A percentile compares a stretch with the other conserved stretches of the same genome.
Conservation (phyloP, 371 early-diverging fungal genomes). For the Mortierella sp. region DNA sequence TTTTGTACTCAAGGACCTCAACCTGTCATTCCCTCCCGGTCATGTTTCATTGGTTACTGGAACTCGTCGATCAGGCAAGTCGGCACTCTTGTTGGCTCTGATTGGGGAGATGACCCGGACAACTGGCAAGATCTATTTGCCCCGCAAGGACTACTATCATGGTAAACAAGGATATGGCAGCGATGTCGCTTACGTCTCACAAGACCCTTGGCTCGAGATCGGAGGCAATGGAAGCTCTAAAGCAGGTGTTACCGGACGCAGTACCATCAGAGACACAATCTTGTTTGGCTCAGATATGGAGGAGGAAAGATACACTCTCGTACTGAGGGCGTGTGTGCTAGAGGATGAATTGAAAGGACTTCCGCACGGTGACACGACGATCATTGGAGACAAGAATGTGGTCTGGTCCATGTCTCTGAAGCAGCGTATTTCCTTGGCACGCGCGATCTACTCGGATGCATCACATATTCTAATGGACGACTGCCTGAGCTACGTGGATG, state of each 20-base stretch:
- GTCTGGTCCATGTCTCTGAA: conserved; percentile 54
- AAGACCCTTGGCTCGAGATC: conserved; percentile 54
- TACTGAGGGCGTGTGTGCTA: conserved; percentile 73
- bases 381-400: conserved; percentile 49
- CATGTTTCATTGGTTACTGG: conserved; percentile 50
- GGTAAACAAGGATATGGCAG: conserved; percentile 51
- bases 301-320: conserved; percentile 61
- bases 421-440: conserved; percentile 51
- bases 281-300: conserved; percentile 62
- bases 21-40: conserved; percentile 42
- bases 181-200: conserved; percentile 50
- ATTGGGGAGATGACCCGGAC: conserved; percentile 52
- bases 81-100: conserved; percentile 39
- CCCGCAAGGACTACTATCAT: conserved; percentile 52
- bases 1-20: conserved; percentile 33
- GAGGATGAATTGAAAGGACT: conserved; percentile 59
- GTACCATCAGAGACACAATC: conserved; percentile 60
- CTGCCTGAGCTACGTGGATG: conserved; percentile 51
- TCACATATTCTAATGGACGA: conserved; percentile 53
- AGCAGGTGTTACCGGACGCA: conserved; percentile 37
- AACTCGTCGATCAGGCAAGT: conserved; percentile 45
- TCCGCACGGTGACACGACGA: conserved; percentile 43
- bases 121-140: conserved; percentile 50
- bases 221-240: conserved; percentile 33
- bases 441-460: conserved; percentile 44